Evolutionary conservation across 495 filamentous ascomycete genomes (phyloP).

Genomic region (Xylaria bambusicola): DNA sequence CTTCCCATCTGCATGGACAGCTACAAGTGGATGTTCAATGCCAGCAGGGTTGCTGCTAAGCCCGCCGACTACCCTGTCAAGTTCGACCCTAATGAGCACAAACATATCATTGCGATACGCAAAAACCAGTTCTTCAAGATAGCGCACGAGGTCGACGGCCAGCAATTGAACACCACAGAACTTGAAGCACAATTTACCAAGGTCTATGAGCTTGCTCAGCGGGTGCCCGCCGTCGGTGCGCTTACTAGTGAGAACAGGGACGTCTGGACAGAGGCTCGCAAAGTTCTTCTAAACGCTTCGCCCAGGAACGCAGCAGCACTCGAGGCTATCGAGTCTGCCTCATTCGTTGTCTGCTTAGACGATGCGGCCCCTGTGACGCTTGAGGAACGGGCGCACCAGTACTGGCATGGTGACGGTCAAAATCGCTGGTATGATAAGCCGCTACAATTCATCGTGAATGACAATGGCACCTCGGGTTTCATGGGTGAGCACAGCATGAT

Average conservation of each 20-base stretch:
- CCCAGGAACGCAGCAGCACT: conserved; percentile 75
- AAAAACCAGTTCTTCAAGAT: conserved; percentile 98
- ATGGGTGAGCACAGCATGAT: conserved; percentile 99
- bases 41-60: conserved; percentile 81
- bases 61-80: conserved; percentile 82
- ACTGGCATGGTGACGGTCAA: conserved; percentile 95
- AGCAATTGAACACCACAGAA: conserved; percentile 82
- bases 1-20: conserved; percentile 95
- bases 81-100: conserved; percentile 70
- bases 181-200: conserved; percentile 84
- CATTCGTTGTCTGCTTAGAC: conserved; percentile 92
- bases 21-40: conserved; percentile 99
- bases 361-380: conserved; percentile 90
- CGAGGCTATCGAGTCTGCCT: conserved; percentile 82
- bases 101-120: conserved; percentile 84
- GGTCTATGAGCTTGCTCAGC: conserved; percentile 74
- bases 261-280: conserved; percentile 84
- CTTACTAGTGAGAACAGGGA: conserved; percentile 93
- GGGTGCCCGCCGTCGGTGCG: conserved; percentile 74
- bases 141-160: conserved; percentile 69
- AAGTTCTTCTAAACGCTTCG: conserved; percentile 70
- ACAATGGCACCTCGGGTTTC: conserved; percentile 97
- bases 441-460: conserved; percentile 95
- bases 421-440: conserved; percentile 99
- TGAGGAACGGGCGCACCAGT: conserved; percentile 92